phyloP scores from a whole-genome alignment of 73 alveolate species.

The Blepharisma stoltei region DNA sequence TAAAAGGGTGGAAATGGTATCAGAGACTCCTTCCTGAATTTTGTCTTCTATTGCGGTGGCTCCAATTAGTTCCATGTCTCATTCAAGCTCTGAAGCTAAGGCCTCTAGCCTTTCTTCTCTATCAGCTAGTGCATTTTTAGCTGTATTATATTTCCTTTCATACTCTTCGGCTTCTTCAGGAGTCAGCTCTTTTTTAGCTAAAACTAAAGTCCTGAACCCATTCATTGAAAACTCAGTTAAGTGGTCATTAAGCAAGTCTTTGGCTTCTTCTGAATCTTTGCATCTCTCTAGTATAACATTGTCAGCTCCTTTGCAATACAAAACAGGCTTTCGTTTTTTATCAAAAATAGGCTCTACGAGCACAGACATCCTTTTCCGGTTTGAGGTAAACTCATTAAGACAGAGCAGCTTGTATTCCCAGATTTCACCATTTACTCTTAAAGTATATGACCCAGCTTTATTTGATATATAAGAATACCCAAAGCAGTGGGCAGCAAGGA shows the following conservation, averaged over 20 bases:
- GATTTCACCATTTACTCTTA: background rate
- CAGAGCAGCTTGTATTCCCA: background rate
- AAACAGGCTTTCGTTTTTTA: constrained; percentile 86
- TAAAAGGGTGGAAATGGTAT: background rate
- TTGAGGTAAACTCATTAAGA: constrained; percentile 43
- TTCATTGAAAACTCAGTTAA: background rate
- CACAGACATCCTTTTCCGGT: background rate
- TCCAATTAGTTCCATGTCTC: background rate
- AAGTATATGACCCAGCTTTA: background rate
- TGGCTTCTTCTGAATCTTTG: background rate
- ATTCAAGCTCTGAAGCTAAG: constrained; percentile 1
- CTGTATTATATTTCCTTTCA: background rate
- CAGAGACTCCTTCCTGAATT: constrained; percentile 20
- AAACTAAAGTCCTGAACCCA: constrained; percentile 6
- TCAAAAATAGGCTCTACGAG: constrained; percentile 34
- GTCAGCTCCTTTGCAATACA: constrained; percentile 78
- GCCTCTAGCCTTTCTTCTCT: constrained; percentile 7
- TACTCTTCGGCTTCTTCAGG: background rate
- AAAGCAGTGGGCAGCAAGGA: constrained; percentile 17
- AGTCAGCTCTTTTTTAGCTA: background rate
- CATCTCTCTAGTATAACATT: constrained; percentile 38
- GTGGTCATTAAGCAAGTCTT: background rate
- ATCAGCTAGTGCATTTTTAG: constrained; percentile 14
- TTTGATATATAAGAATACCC: background rate
- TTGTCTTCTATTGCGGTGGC: constrained; percentile 21